Conservation (phyloP, 345 rosid genomes). For the Theobroma cacao region DNA sequence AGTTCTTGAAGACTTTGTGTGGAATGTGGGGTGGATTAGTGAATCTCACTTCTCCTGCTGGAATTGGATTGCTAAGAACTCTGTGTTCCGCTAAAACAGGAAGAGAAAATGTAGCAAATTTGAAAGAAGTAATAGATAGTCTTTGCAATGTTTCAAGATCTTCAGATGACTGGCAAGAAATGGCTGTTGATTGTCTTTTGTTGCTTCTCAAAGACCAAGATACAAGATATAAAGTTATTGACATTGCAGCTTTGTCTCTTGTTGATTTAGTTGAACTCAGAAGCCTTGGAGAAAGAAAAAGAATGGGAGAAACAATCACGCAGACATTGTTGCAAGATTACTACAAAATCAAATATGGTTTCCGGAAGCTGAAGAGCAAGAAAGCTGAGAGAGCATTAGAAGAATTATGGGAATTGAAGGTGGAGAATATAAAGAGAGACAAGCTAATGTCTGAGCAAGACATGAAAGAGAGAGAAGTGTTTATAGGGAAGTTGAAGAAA, state of each 20-base stretch:
- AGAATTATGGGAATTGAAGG: conserved; percentile 69
- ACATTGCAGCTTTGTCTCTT: conserved; percentile 41
- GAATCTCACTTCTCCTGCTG: conserved; percentile 58
- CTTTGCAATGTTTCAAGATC: conserved; percentile 67
- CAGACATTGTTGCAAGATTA: conserved; percentile 51
- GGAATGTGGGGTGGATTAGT: conserved; percentile 69
- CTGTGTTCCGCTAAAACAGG: conserved; percentile 57
- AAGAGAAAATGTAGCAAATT: conserved; percentile 43
- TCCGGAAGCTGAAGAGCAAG: conserved; percentile 41
- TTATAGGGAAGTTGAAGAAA: conserved; percentile 46
- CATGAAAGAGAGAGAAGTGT: conserved; percentile 39
- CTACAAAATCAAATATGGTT: conserved; percentile 56
- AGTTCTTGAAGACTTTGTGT: conserved; percentile 43
- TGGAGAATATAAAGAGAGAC: conserved; percentile 64
- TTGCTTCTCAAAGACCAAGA: conserved; percentile 61
- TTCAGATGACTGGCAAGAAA: conserved; percentile 62
- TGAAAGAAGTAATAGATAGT: conserved; percentile 37
- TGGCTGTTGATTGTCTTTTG: conserved; percentile 63
- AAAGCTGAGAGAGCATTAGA: conserved; percentile 38
- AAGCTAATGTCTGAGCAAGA: conserved; percentile 57
- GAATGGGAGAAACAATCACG: conserved; percentile 53
- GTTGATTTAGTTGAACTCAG: conserved; percentile 64
- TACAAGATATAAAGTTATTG: conserved; percentile 49
- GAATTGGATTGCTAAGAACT: conserved; percentile 58
- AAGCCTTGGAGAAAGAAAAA: conserved; percentile 28